phyloP scores from a whole-genome alignment of 768 basidiomycete species.

The Lepiota brunneoincarnata region DNA sequence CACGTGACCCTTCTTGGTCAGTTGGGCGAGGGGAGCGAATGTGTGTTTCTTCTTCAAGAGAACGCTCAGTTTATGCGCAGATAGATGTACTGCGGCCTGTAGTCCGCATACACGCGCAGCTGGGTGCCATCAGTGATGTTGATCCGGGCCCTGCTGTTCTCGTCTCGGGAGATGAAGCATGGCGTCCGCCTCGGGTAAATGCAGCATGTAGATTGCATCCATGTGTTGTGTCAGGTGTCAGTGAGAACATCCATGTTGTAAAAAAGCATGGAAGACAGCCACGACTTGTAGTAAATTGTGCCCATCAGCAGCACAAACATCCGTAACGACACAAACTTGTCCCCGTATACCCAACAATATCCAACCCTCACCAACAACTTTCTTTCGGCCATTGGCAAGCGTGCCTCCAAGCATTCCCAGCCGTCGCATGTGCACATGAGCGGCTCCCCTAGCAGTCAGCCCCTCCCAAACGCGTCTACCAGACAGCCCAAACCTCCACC shows the following conservation, averaged over 20 bases:
- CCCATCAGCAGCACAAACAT: conserved; percentile 8
- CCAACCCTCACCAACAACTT: neutral
- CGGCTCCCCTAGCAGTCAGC: conserved; percentile 34
- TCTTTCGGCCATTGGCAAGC: conserved; percentile 3
- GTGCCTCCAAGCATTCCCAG: neutral
- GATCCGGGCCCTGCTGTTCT: too few relatives aligned
- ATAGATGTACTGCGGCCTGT: too few relatives aligned
- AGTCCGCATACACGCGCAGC: too few relatives aligned
- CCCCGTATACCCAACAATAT: neutral
- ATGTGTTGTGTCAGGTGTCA: too few relatives aligned
- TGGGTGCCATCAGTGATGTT: too few relatives aligned
- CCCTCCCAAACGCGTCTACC: conserved; percentile 27
- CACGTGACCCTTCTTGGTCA: conserved; percentile 14
- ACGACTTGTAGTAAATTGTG: neutral
- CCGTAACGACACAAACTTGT: neutral
- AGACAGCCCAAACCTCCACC: conserved; percentile 52
- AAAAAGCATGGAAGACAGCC: too few relatives aligned
- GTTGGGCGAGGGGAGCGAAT: too few relatives aligned
- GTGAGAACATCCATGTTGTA: neutral
- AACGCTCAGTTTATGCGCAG: too few relatives aligned
- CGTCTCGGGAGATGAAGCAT: too few relatives aligned
- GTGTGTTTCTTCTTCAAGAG: too few relatives aligned
- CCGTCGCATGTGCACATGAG: conserved; percentile 39
- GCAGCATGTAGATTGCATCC: too few relatives aligned
- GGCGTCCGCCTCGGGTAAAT: too few relatives aligned